Percentiles rank a stretch among this genome's conserved stretches.
Conservation (phyloP, 2,329 filamentous ascomycete genomes). For the Zasmidium angulare region DNA sequence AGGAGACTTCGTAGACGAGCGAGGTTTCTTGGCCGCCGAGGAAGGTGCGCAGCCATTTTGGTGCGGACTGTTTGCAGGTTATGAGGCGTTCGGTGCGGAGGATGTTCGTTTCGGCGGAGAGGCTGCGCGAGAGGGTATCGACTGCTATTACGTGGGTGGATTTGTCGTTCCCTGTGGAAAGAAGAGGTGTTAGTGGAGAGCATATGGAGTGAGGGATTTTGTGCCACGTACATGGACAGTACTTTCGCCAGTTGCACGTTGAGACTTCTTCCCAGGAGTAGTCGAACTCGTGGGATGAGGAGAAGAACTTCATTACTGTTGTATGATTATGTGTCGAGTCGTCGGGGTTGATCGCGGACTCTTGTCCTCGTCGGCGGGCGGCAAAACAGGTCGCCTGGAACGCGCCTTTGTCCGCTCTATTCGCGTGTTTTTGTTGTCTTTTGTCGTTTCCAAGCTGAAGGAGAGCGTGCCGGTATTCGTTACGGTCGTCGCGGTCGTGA, state of each 20-base stretch:
- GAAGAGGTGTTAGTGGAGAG: not conserved
- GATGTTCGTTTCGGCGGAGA: slow-evolving; percentile 66
- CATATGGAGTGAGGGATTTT: not conserved
- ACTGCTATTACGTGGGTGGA: slow-evolving; percentile 95
- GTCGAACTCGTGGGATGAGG: slow-evolving; percentile 83
- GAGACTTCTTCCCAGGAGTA: slow-evolving; percentile 99
- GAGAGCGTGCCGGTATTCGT: not conserved
- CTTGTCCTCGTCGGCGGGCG: not conserved
- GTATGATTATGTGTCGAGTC: not conserved
- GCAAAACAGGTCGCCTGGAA: not conserved
- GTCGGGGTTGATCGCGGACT: not conserved
- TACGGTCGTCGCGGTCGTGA: not conserved
- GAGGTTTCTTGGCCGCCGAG: slow-evolving; percentile 75
- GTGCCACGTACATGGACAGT: slow-evolving; percentile 74
- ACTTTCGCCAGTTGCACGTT: slow-evolving; percentile 97
- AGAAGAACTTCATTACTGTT: slow-evolving; percentile 79
- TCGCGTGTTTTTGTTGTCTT: not conserved
- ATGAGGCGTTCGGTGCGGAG: slow-evolving; percentile 70
- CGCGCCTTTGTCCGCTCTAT: not conserved
- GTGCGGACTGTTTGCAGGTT: slow-evolving; percentile 64
- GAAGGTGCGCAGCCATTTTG: slow-evolving; percentile 76
- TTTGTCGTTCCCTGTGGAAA: slow-evolving; percentile 75
- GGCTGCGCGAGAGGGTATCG: slow-evolving; percentile 77
- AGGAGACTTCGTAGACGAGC: slow-evolving; percentile 92
- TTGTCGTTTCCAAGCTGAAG: not conserved